phyloP scores from a whole-genome alignment of 1,139 yeast species.

The Yamadazyma songkhlaensis region DNA sequence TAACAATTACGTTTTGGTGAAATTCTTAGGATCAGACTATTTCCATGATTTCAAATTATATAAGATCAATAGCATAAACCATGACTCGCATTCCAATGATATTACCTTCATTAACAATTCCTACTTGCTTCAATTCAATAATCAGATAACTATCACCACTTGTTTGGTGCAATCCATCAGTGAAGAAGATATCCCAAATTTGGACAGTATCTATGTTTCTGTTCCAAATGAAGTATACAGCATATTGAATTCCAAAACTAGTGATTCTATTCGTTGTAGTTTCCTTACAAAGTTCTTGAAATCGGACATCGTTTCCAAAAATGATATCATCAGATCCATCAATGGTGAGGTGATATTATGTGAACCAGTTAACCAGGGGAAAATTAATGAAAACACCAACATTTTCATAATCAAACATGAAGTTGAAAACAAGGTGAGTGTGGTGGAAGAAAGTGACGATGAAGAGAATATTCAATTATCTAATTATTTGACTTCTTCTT shows the following conservation, averaged over 20 bases:
- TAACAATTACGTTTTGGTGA: constrained; percentile 28
- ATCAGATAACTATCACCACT: constrained; percentile 32
- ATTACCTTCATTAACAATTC: constrained; percentile 40
- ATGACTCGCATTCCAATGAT: constrained; percentile 17
- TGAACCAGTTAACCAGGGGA: constrained; percentile 75
- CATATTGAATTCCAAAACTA: constrained; percentile 28
- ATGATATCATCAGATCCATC: constrained; percentile 35
- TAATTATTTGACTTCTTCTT: constrained; percentile 31
- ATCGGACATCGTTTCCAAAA: constrained; percentile 34
- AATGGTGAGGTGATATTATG: constrained; percentile 56
- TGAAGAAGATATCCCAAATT: constrained; percentile 23
- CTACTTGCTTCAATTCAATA: constrained; percentile 28
- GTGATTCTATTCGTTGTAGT: constrained; percentile 25
- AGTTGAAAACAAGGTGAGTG: not conserved
- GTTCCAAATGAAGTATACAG: constrained; percentile 46
- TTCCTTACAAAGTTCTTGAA: constrained; percentile 26
- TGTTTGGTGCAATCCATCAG: constrained; percentile 32
- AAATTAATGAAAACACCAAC: constrained; percentile 38
- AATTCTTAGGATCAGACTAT: constrained; percentile 42
- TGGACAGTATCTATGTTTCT: constrained; percentile 34
- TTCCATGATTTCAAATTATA: constrained; percentile 35
- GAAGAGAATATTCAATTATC: constrained; percentile 32
- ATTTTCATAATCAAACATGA: constrained; percentile 49
- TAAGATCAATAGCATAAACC: constrained; percentile 31
- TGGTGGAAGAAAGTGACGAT: not conserved